Base-by-base conservation (phyloP, 2,329 filamentous ascomycete genomes). In the Ophiocordyceps australis region DNA sequence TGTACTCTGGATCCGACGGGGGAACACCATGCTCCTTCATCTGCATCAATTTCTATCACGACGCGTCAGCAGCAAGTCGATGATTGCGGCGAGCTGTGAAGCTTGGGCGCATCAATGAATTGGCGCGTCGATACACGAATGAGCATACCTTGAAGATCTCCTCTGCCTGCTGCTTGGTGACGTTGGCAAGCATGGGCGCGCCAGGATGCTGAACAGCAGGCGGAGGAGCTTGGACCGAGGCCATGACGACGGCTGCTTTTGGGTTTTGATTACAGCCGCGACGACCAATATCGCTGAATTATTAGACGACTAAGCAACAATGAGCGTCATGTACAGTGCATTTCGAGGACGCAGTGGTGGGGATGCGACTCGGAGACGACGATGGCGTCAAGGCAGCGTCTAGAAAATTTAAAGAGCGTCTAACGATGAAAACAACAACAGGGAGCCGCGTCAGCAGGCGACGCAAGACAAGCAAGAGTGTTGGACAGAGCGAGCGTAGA, bases 11-110 rank as follows among this genome's bases (percentile, higher is more conserved):
- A 42, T 95, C 83, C 29, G 65, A 76, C 29, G 73, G 65, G 21
- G 80, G 70, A 14, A 91, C 75, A 38, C 85, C 85, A 40, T 75
- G 65, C 29, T 79, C 68, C 52, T 86, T 89, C 78, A 95, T 83
- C 48, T 80, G 71, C 44, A 79, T 76, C 37, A 79, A 89, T 65
- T 81, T 83, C 85, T 94, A 13, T 17, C 7, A 17, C 22, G 7
- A 23, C 18, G 13, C 5, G 13, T 22, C 12, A 29, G 23, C 14
- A 24, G 10, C 2, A n/a, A 22, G 16, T 5, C 4, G 14, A 10
- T 5, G 15, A 9, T 5, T 9, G n/a, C 9, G 10, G n/a, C 3
- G n/a, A 19, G 17, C 9, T 9, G 13, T 5, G 13, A 4, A 16
- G 4, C 8, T 7, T 6, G 10, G 10, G n/a, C 15, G 12, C n/a